Base-by-base conservation (phyloP, 2,329 filamentous ascomycete genomes). In the Rhynchosporium secalis region DNA sequence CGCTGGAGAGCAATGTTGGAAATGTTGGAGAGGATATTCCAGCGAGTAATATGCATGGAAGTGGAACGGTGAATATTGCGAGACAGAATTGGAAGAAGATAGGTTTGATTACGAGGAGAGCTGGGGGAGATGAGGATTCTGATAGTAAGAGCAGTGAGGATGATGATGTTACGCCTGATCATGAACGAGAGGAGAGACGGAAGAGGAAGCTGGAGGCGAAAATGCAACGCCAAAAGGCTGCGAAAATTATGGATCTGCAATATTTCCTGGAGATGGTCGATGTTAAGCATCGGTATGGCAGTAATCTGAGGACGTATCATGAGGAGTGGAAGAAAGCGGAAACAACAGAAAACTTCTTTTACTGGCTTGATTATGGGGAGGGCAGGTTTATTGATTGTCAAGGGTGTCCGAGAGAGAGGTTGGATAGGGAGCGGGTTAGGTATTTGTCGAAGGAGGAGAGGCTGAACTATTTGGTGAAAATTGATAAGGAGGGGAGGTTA, bases 341-440 rank as follows among this genome's bases (percentile, higher is more conserved):
- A 33, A 94, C 91, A 0, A 84, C 86, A 4, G 89, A 96, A 73
- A 96, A 95, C 72, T 97, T 93, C 81, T 96, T 96, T 75, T 94
- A 92, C 76, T 96, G 93, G 92, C 80, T 96, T 1, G 93, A 97
- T 73, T 81, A 89, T 62, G 93, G 93, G 4, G 87, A 88, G 55
- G 93, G 93, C 0, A 86, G 80, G 68, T 75, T 83, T 45, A 73
- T 95, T 48, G 88, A 94, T 66, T 78, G 94, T 12, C 82, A 86
- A 3, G 82, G 84, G 0, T 92, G 92, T 66, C 87, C 91, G 1
- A 82, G 93, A 41, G 87, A 90, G 63, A 80, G 86, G 13, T 78
- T 96, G 6, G 90, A 95, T 57, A 82, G 84, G 29, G 91, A 96
- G 74, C 86, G 88, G 70, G 90, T 96, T 1, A 84, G 93, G 20